Evolutionary conservation across 1,139 yeast genomes (phyloP), one percentile per base, ranked within the genome.

Genomic region (Lodderomyces jiufengensis): DNA sequence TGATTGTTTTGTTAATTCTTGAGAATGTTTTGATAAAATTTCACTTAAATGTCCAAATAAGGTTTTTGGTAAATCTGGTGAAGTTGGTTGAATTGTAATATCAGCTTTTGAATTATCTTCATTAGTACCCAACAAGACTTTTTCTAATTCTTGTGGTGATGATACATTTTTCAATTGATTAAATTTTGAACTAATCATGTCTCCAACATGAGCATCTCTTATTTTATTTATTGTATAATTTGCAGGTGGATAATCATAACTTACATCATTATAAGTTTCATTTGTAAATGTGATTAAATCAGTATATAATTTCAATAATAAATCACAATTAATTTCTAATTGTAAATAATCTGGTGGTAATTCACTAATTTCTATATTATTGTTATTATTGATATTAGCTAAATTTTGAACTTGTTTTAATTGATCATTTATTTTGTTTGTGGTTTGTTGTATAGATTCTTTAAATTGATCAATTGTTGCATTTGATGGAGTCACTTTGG

Each of bases 191-290:
- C 71, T 68, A 37, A 80, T 58, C 10, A 75, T 61, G 42, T 75
- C 73, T 45, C 86, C 76, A 50, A 81, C 78, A 47, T 81, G 83
- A 34, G 78, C 78, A 51, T 66, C 84, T 74, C 49, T 75, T 55
- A 69, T 46, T 47, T 61, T 66, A 52, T 52, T 55, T 32, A 70
- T 47, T 8, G 75, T 65, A 28, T 63, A 59, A 55, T 80, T 66
- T 36, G 82, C 84, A 27, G 87, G 87, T 22, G 88, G 88, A 48
- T 80, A 81, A 54, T 82, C 90, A 55, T 82, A 82, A 34, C 82
- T 76, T 37, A 78, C 78, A 41, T 79, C 71, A 48, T 71, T 83
- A 51, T 73, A 82, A 40, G 84, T 82, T 39, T 72, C 78, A 43
- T 59, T 57, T 29, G 84, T 76, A 47, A 77, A 76, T 21, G 70